phyloP scores from a whole-genome alignment of 352 stramenopile genomes.

The Globisporangium apiculatum region DNA sequence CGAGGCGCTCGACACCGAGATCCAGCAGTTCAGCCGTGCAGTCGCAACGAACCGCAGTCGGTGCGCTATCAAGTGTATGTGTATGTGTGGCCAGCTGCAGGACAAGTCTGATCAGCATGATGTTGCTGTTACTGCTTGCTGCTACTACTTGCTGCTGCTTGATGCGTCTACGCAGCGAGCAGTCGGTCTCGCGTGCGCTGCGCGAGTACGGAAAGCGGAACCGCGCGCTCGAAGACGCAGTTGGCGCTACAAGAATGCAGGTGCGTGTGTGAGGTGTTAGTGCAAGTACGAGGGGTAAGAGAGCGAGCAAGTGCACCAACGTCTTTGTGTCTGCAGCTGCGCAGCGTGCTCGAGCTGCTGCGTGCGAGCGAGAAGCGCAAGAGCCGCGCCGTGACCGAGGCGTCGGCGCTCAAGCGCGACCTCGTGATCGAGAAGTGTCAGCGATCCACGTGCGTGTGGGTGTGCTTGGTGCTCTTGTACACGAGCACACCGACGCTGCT shows the following conservation, averaged over 20 bases:
- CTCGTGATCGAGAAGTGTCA: slow-evolving; percentile 52
- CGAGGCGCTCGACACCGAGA: slow-evolving; percentile 21
- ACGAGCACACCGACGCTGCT: no score
- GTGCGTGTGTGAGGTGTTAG: slow-evolving; percentile 7
- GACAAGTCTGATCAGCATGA: no score
- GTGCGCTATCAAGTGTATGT: slow-evolving; percentile 8
- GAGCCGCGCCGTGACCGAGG: slow-evolving; percentile 21
- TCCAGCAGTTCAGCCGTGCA: slow-evolving; percentile 27
- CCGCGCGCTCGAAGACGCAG: slow-evolving; percentile 29
- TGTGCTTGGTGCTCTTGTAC: not conserved
- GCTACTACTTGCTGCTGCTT: no score
- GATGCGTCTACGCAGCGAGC: slow-evolving; percentile 19
- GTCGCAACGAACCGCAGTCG: slow-evolving; percentile 22
- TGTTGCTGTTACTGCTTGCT: no score
- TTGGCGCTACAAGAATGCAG: slow-evolving; percentile 31
- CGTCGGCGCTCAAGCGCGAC: slow-evolving; percentile 33
- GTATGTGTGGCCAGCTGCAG: no score
- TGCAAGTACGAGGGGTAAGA: not conserved
- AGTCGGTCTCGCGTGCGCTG: slow-evolving; percentile 28
- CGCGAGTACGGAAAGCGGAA: slow-evolving; percentile 55
- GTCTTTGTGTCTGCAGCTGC: slow-evolving; percentile 17
- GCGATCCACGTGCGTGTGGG: slow-evolving; percentile 36
- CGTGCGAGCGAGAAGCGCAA: slow-evolving; percentile 34
- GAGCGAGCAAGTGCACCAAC: not conserved
- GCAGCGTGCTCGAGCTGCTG: slow-evolving; percentile 23